Evolutionary conservation across 257 asterid species (phyloP), one percentile per base, ranked within the genome.

Genomic region (Gentiana macrophylla): DNA sequence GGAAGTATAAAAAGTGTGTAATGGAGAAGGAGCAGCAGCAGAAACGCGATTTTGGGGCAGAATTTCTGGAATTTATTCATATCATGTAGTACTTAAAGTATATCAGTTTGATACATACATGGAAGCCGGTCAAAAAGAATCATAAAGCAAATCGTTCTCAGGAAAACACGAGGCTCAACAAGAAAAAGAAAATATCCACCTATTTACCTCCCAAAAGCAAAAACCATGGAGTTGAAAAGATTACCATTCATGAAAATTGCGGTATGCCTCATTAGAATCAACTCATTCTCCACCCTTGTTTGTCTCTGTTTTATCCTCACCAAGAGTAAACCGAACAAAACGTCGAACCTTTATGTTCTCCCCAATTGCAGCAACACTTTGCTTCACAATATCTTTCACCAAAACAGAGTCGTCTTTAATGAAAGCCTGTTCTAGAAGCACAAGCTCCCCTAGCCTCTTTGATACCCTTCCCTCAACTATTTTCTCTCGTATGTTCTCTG

Each of bases 391-490:
- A 48, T 88, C 99, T 70, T 86, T 92, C 69, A 89, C 93, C 52
- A 80, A 68, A 55, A 92, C 12, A n/a, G 76, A 51, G 55, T 88
- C 97, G 45, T 86, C 70, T 55, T 79, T 85, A 33, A 92, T 88
- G 72, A 81, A 92, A 32, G 86, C 72, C 74, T 86, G 97, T 62
- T 89, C 97, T 35, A 86, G 55, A 57, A 92, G 94, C 37, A 89
- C 82, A 54, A 88, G 84, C 77, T 92, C 97, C 1, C 85, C 85
- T 1, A 88, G 94, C 86, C 97, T 85, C 79, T 92, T 92, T n/a
- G 89, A 59, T 35, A 92, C 63, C 68, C 97, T 74, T 46, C 97
- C 99, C 35, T 85, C 94, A 2, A 88, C 86, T 43, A 92, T 92
- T 75, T 69, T 92, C 77, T 82, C 97, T 64, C 95, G 69, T 52